phyloP scores from a whole-genome alignment of 208 protist species.

The Trichomonas tenax region DNA sequence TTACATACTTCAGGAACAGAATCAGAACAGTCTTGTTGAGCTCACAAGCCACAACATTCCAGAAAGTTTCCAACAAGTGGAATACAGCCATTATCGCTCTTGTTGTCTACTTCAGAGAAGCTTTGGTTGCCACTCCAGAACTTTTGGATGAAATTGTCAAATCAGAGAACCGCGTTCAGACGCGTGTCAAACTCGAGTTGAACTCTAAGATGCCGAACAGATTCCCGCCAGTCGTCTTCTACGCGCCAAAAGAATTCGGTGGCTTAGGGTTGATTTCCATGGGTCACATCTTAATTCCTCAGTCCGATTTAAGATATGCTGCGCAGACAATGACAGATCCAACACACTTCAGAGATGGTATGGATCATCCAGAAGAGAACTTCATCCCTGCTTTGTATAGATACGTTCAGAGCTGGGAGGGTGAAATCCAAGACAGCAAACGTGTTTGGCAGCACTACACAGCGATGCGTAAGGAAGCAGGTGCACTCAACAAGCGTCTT shows the following conservation, averaged over 20 bases:
- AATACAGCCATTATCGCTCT: constrained; percentile 97
- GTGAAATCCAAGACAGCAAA: constrained; percentile 96
- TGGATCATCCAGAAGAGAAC: constrained; percentile 87
- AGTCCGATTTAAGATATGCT: constrained; percentile 88
- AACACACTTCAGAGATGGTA: constrained; percentile 95
- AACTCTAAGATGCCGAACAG: constrained; percentile 99
- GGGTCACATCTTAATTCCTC: constrained; percentile 98
- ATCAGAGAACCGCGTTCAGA: constrained; percentile 99
- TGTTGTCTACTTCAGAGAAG: constrained; percentile 99
- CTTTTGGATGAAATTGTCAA: constrained; percentile 95
- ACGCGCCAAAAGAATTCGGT: constrained; percentile 58
- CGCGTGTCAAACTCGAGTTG: constrained; percentile 98
- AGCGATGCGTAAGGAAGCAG: constrained; percentile 86
- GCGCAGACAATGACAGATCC: constrained; percentile 88
- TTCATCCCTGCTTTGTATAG: constrained; percentile 99
- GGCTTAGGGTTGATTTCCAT: constrained; percentile 98
- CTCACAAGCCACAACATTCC: constrained; percentile 97
- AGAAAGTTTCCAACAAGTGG: constrained; percentile 99
- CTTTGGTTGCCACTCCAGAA: constrained; percentile 78
- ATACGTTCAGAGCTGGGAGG: constrained; percentile 99
- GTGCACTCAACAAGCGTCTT: constrained; percentile 79
- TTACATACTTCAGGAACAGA: constrained; percentile 93
- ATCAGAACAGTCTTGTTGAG: constrained; percentile 95
- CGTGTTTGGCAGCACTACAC: constrained; percentile 98
- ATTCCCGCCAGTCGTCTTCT: constrained; percentile 98